phyloP scores from a whole-genome alignment of 805 yeast species.

The Wickerhamomyces canadensis region DNA sequence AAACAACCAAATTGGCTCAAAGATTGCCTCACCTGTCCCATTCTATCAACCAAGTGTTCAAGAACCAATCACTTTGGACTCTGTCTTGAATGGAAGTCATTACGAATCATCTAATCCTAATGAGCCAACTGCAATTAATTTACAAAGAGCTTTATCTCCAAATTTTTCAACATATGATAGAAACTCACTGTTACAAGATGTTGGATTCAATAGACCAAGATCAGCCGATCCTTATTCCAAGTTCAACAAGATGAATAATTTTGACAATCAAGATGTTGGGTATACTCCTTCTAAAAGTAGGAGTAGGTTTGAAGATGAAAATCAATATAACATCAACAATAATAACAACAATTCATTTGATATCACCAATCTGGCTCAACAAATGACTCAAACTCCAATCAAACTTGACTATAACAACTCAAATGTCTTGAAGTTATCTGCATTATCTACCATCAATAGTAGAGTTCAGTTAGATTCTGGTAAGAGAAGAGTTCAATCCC shows the following conservation, averaged over 20 bases:
- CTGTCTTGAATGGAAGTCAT: conserved; percentile 29
- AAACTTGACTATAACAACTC: conserved; percentile 18
- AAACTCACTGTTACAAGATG: conserved; percentile 18
- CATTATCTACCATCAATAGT: conserved; percentile 58
- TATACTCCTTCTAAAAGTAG: conserved; percentile 16
- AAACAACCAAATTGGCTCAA: not conserved
- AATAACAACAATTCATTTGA: conserved; percentile 17
- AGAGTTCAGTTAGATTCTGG: conserved; percentile 39
- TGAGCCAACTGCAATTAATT: conserved; percentile 19
- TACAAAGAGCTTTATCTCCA: conserved; percentile 28
- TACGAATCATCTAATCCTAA: conserved; percentile 38
- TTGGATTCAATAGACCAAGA: conserved; percentile 31
- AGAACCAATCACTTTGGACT: conserved; percentile 34
- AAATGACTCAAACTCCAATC: conserved; percentile 17
- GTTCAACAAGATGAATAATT: not conserved
- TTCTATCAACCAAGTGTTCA: conserved; percentile 20
- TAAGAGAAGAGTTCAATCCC: conserved; percentile 17
- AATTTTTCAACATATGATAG: conserved; percentile 14
- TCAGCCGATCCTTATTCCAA: conserved; percentile 35
- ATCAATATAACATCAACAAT: conserved; percentile 4
- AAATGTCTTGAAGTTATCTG: conserved; percentile 57
- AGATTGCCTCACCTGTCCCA: conserved; percentile 18
- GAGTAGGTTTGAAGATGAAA: conserved; percentile 14
- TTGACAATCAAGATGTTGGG: conserved; percentile 4
- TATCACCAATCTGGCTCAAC: conserved; percentile 25